A percentile compares a stretch with the other conserved stretches of the same genome.
These are phyloP conservation scores for Aspergillus sp. DNA, from an alignment of 2,329 filamentous ascomycete genomes.

Conservation along the genomic window DNA sequence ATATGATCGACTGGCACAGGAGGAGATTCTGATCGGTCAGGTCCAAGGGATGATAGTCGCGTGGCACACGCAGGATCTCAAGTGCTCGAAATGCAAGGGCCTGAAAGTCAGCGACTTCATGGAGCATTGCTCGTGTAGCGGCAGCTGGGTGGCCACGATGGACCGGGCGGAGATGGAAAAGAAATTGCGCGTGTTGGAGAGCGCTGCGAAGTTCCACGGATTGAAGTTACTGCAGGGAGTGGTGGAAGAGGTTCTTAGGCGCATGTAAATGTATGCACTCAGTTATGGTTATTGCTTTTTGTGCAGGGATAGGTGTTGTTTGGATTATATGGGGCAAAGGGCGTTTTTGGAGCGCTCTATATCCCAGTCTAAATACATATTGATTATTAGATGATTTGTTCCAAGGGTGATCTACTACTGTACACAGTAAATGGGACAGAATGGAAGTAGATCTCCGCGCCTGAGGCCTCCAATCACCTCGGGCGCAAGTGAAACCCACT, in stretches of 20 bases:
- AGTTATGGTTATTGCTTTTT: conserved; percentile 1
- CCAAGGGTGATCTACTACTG: too few species aligned
- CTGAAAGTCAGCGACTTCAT: conserved; percentile 88
- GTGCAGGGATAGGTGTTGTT: background rate
- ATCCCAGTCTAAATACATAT: background rate
- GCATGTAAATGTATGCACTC: conserved; percentile 31
- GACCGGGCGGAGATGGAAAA: conserved; percentile 65
- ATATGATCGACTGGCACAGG: conserved; percentile 75
- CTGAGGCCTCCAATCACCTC: too few species aligned
- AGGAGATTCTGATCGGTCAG: conserved; percentile 76
- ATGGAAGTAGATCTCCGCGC: background rate
- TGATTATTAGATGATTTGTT: background rate
- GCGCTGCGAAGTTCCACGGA: conserved; percentile 75
- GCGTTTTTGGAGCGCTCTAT: background rate
- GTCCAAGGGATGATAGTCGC: conserved; percentile 73
- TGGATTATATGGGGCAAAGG: background rate
- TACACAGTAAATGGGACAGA: too few species aligned
- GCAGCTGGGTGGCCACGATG: conserved; percentile 74
- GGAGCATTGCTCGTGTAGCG: conserved; percentile 93
- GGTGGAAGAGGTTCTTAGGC: conserved; percentile 61
- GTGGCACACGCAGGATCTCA: conserved; percentile 88
- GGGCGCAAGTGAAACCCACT: too few species aligned
- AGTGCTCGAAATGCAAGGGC: conserved; percentile 68
- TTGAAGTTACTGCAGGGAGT: conserved; percentile 78
- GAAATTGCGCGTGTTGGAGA: conserved; percentile 67